Conservation (phyloP, 495 filamentous ascomycete species). For the Lophium mytilinum region DNA sequence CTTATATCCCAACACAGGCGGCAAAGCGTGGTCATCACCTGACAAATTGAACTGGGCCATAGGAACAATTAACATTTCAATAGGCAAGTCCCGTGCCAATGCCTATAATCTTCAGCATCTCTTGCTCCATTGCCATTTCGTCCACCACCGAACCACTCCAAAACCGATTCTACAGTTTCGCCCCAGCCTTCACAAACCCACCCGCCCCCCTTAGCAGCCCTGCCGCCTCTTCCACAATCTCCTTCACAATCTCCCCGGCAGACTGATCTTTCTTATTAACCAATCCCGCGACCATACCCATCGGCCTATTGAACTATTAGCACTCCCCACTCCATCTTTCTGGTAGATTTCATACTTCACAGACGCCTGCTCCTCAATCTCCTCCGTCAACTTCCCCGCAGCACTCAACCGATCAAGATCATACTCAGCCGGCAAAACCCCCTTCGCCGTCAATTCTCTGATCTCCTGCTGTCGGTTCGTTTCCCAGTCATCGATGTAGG, state of each 20-base stretch:
- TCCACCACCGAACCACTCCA: not conserved
- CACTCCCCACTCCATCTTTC: not conserved
- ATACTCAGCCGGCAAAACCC: conserved; percentile 16
- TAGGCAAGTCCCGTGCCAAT: no score
- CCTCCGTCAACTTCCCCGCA: conserved; percentile 23
- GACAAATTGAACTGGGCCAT: no score
- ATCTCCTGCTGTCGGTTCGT: conserved; percentile 21
- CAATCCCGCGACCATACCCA: conserved; percentile 21
- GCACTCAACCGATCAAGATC: conserved; percentile 21
- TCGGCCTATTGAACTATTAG: conserved; percentile 12
- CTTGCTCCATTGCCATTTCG: no score
- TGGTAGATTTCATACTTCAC: conserved; percentile 11
- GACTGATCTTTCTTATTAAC: conserved; percentile 20
- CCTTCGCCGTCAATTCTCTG: conserved; percentile 16
- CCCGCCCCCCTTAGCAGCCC: conserved; percentile 7
- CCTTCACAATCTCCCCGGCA: conserved; percentile 20
- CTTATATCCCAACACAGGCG: no score
- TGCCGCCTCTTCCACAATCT: conserved; percentile 21
- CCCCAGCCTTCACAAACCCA: conserved; percentile 7
- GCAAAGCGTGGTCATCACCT: no score
- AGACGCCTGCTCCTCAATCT: conserved; percentile 20
- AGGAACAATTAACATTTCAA: no score
- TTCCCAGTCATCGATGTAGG: conserved; percentile 26
- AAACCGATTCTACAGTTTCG: conserved; percentile 7
- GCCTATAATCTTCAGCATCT: no score